phyloP scores from a whole-genome alignment of 441 rosid genomes.

The Mallotus repandus region DNA sequence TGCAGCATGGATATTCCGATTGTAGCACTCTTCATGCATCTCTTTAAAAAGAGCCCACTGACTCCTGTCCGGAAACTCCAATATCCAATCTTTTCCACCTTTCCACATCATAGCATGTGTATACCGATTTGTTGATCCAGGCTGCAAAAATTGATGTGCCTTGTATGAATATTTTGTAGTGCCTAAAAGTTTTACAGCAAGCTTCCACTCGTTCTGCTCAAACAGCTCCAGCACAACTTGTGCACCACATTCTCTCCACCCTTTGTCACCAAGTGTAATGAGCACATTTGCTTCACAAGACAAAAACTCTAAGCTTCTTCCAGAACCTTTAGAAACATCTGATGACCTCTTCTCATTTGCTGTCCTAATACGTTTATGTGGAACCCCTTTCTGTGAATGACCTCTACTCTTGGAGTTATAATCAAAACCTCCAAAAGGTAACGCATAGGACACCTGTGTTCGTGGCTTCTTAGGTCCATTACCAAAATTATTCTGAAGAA shows the following conservation, averaged over 20 bases:
- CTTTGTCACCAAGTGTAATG: constrained; percentile 70
- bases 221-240: constrained; percentile 69
- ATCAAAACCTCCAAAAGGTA: constrained; percentile 70
- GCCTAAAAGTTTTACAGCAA: constrained; percentile 72
- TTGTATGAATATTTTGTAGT: constrained; percentile 64
- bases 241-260: constrained; percentile 87
- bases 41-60: constrained; percentile 92
- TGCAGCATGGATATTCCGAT: constrained; percentile 80
- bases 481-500: constrained; percentile 55
- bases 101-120: constrained; percentile 99
- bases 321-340: constrained; percentile 50
- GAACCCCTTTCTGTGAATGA: constrained; percentile 51
- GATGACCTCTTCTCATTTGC: constrained; percentile 59
- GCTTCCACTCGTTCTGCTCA: constrained; percentile 90
- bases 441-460: constrained; percentile 85
- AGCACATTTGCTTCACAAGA: constrained; percentile 79
- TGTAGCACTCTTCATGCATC: constrained; percentile 97
- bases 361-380: constrained; percentile 80
- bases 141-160: constrained; percentile 89
- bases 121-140: constrained; percentile 84
- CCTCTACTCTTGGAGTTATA: constrained; percentile 50
- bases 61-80: constrained; percentile 87
- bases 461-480: constrained; percentile 87
- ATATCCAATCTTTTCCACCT: constrained; percentile 92
- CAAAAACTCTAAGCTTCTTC: constrained; percentile 59